These are phyloP conservation scores for Taphrina communis DNA, from an alignment of 1,139 yeast species.

Conservation along the genomic window DNA sequence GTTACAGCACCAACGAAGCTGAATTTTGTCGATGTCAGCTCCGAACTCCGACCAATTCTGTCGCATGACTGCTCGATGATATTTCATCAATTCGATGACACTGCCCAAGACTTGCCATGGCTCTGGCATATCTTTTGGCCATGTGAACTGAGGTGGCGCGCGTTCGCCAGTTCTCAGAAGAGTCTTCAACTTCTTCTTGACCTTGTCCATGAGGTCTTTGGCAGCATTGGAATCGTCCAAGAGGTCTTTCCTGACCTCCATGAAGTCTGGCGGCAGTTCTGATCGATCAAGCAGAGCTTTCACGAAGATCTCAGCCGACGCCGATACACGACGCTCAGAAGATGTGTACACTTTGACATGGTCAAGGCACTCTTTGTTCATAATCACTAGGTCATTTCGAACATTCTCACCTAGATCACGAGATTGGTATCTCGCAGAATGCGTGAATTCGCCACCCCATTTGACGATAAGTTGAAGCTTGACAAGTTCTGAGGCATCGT, in stretches of 20 bases:
- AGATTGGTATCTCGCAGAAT: constrained; percentile 93
- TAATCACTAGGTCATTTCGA: constrained; percentile 85
- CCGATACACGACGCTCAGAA: constrained; percentile 89
- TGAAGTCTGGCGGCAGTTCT: constrained; percentile 75
- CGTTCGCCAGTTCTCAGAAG: constrained; percentile 92
- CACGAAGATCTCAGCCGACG: constrained; percentile 89
- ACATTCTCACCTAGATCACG: constrained; percentile 93
- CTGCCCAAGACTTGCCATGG: constrained; percentile 92
- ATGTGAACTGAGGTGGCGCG: constrained; percentile 98
- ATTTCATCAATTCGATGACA: constrained; percentile 94
- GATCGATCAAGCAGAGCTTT: constrained; percentile 77
- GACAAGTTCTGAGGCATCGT: constrained; percentile 71
- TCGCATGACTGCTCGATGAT: constrained; percentile 83
- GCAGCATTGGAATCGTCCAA: constrained; percentile 98
- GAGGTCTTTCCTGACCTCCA: constrained; percentile 84
- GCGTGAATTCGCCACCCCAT: constrained; percentile 99
- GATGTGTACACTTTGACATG: constrained; percentile 89
- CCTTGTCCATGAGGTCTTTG: constrained; percentile 95
- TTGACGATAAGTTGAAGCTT: constrained; percentile 93
- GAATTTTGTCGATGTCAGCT: constrained; percentile 71
- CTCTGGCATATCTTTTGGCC: constrained; percentile 99
- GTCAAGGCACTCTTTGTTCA: constrained; percentile 81
- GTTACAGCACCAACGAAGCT: constrained; percentile 91
- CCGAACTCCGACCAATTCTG: constrained; percentile 66
- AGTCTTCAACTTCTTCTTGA: constrained; percentile 94